Base-by-base conservation (phyloP, 768 basidiomycete species). In the Cyclocybe aegerita region DNA sequence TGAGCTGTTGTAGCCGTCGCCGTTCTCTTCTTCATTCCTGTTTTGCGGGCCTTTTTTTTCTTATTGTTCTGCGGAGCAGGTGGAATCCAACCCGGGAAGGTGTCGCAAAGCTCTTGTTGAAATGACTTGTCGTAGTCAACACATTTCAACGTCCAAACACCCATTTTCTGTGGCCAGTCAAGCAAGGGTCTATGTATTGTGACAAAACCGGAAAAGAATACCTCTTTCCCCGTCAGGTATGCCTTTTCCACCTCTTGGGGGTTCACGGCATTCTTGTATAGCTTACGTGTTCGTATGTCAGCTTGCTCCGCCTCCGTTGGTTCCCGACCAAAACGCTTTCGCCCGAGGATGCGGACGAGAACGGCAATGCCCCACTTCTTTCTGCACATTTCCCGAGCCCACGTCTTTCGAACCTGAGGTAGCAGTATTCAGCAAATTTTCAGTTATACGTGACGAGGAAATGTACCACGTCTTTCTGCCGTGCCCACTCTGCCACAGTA, bases 401-500 rank as follows among this genome's bases (percentile, higher is more conserved):
- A 61, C n/a, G 55, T 53, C n/a, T 30, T 52, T 17, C 39, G 40
- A 36, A 53, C 51, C 60, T 61, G 43, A n/a, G 40, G 15, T 29
- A 14, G 14, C 17, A 10, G n/a, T 6, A 7, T 15, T 4, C 7
- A n/a, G 12, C 9, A 10, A 0, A 32, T 30, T 15, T 15, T 32
- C n/a, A 11, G 11, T 12, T 5, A 16, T 12, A 42, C 30, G 0
- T 34, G 9, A 49, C n/a, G 9, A 34, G 34, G 29, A 35, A 15
- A 6, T n/a, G 11, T 29, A 60, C 67, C 34, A 50, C 42, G 10
- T 63, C 56, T 35, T 59, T 8, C 52, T 56, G 46, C 46, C 41
- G 10, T 51, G 43, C 42, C 65, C 61, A 46, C 57, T 60, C 56
- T 54, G 45, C 46, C 60, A 60, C 57, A 7, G 71, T 73, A 2